phyloP scores from a whole-genome alignment of 176 grass and related monocot genomes.

The Zoysia pacifica region DNA sequence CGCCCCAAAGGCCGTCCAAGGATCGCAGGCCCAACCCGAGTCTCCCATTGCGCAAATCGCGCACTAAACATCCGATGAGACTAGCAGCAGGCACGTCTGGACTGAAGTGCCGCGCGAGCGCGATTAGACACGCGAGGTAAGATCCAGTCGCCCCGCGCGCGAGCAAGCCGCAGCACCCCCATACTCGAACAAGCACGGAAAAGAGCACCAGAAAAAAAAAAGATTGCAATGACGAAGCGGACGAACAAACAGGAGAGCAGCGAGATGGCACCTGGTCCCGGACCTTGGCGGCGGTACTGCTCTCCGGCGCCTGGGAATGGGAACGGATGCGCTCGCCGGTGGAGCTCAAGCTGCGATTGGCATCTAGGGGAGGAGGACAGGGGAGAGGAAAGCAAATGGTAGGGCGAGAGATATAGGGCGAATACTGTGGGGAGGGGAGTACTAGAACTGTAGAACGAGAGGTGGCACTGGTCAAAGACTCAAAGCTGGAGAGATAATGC shows the following conservation, averaged over 20 bases:
- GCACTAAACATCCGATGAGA: neutral
- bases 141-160: slow-evolving; percentile 13
- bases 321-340: neutral
- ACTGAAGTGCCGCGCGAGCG: neutral
- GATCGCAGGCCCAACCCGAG: neutral
- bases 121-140: neutral
- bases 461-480: slow-evolving; percentile 87
- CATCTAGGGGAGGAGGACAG: neutral
- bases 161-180: neutral
- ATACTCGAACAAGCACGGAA: neutral
- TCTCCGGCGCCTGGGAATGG: slow-evolving; percentile 17
- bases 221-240: neutral
- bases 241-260: neutral
- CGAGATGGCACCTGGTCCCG: slow-evolving; percentile 24
- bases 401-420: slow-evolving; percentile 42
- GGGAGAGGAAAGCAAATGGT: slow-evolving; percentile 35
- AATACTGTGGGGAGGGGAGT: neutral
- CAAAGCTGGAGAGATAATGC: slow-evolving; percentile 65
- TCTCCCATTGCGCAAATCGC: slow-evolving; percentile 17
- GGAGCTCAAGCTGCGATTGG: slow-evolving; percentile 11
- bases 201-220: neutral
- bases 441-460: slow-evolving; percentile 1
- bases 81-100: neutral
- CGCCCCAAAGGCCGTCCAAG: neutral
- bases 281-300: slow-evolving; percentile 23